Evolutionary conservation across 306 rosid genomes (phyloP), one percentile per base, ranked within the genome.

Genomic region (Castanea mollissima): DNA sequence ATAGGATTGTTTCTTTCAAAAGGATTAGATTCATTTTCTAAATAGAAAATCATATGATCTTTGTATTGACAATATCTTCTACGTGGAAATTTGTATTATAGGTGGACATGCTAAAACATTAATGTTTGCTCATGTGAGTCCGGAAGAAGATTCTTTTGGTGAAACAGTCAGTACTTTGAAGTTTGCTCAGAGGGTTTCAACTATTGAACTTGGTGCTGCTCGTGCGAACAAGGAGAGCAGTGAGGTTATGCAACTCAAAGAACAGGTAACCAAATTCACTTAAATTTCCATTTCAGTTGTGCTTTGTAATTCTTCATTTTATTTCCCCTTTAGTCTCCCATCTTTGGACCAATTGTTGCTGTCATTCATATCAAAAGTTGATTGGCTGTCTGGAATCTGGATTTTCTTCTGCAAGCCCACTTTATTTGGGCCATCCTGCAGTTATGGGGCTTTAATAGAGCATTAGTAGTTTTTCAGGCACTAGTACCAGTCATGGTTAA

Each of bases 81-180:
- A 76, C 46, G 21, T 72, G 82, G 34, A 72, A 80, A 73, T 51
- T 77, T 85, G 4, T 82, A 54, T 34, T 27, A 77, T 76, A 92
- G 99, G 99, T 82, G 97, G 98, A 65, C 93, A 93, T 82, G 99
- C 99, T 27, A 95, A 95, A 82, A 95, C 99, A 1, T 81, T 95
- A 86, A 95, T 95, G 99, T 85, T 95, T 82, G 99, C 98, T 58
- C 99, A 95, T 76, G 88, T 93, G 76, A 93, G 98, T 84, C 96
- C 98, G 4, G 98, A 95, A 79, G 94, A 92, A 49, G 93, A 95
- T 74, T 95, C 93, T 11, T 93, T 95, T 80, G 31, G 94, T 25
- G 99, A 95, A 87, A 91, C 98, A 18, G 63, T 93, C 52, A 91
- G 93, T 81, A 95, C 99, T 56, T 75, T 95, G 64, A 95, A 95